Evolutionary conservation across 306 rosid genomes (phyloP).

Genomic region (Biancaea sappan): DNA sequence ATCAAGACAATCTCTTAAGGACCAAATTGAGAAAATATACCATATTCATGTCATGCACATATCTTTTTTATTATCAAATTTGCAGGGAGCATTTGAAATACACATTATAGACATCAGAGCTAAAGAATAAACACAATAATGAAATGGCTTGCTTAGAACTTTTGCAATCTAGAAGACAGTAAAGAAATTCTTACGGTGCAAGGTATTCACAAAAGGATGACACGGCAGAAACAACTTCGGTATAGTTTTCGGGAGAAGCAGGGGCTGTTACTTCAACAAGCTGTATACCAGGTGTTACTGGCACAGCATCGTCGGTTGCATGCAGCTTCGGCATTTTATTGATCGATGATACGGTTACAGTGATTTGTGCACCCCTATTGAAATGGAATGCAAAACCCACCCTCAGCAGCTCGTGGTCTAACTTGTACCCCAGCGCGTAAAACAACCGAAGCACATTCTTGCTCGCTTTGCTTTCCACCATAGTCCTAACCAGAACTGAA

Average conservation of each 20-base stretch:
- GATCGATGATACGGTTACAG: slow-evolving; percentile 77
- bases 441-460: slow-evolving; percentile 84
- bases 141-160: neutral
- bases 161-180: slow-evolving; percentile 8
- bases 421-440: slow-evolving; percentile 83
- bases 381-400: slow-evolving; percentile 85
- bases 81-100: neutral
- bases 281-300: slow-evolving; percentile 91
- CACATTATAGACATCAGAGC: neutral
- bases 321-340: slow-evolving; percentile 91
- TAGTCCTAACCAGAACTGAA: slow-evolving; percentile 80
- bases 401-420: slow-evolving; percentile 84
- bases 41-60: neutral
- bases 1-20: no score
- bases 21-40: no score
- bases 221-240: slow-evolving; percentile 72
- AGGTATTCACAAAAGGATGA: slow-evolving; percentile 94
- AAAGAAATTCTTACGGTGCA: slow-evolving; percentile 80
- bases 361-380: slow-evolving; percentile 71
- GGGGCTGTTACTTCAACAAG: slow-evolving; percentile 97
- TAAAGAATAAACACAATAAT: neutral
- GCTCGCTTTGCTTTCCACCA: slow-evolving; percentile 92
- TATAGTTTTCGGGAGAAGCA: slow-evolving; percentile 74
- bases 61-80: neutral
- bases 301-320: slow-evolving; percentile 86